Conservation (phyloP, 176 grass and related monocot genomes). For the Carex myosuroides region DNA sequence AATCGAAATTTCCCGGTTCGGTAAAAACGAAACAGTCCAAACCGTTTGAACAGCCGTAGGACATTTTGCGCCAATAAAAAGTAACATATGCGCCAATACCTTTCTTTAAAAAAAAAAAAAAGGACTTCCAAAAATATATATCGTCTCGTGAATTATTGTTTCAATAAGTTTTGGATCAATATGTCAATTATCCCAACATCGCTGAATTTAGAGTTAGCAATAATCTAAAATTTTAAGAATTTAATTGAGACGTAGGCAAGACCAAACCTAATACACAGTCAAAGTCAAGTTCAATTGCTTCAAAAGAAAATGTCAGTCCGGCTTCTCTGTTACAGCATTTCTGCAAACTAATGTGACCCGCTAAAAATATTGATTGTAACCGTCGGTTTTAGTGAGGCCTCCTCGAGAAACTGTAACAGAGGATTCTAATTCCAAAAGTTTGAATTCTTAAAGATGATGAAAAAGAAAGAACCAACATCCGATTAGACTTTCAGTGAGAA, state of each 20-base stretch:
- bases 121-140: too few species aligned
- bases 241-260: not conserved
- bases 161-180: not conserved
- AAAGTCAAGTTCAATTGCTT: constrained; percentile 4
- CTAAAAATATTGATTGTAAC: not conserved
- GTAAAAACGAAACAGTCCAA: too few species aligned
- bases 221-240: not conserved
- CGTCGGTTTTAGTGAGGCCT: not conserved
- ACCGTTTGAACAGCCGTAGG: too few species aligned
- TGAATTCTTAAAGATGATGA: not conserved
- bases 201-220: not conserved
- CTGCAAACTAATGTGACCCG: not conserved
- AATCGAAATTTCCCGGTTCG: too few species aligned
- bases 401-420: not conserved
- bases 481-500: not conserved
- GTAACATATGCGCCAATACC: too few species aligned
- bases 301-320: not conserved
- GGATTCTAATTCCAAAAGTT: not conserved
- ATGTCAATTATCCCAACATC: not conserved
- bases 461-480: not conserved
- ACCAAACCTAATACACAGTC: not conserved
- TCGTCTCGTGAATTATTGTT: too few species aligned
- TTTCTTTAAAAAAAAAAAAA: too few species aligned
- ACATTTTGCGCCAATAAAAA: too few species aligned
- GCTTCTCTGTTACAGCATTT: not conserved